A percentile compares a stretch with the other conserved stretches of the same genome.
Conservation (phyloP, 176 grass and related monocot species). For the Raddia distichophylla region DNA sequence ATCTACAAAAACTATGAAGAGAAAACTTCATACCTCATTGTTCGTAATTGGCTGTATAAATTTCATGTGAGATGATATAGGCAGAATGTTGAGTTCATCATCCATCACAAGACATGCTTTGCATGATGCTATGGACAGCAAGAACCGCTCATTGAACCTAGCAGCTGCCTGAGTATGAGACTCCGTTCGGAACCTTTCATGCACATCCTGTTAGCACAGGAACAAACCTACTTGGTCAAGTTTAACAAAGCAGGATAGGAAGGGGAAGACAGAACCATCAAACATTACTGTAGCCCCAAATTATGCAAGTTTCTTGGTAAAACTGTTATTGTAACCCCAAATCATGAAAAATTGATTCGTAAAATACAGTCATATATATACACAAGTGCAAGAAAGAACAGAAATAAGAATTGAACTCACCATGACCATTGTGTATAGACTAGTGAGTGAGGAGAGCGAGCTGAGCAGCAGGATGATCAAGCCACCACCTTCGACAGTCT, state of each 20-base stretch:
- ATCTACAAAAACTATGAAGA: not conserved
- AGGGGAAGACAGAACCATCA: not conserved
- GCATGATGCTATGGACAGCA: slow-evolving; percentile 86
- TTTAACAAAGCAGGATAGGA: not conserved
- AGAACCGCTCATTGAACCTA: slow-evolving; percentile 93
- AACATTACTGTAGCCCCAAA: not conserved
- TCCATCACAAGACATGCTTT: slow-evolving; percentile 97
- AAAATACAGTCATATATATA: not conserved
- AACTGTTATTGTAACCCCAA: not conserved
- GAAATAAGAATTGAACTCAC: slow-evolving; percentile 43
- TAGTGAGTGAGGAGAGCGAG: slow-evolving; percentile 85
- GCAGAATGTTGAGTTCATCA: slow-evolving; percentile 95
- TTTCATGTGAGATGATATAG: slow-evolving; percentile 90
- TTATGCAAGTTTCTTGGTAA: not conserved
- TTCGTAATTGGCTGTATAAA: slow-evolving; percentile 61
- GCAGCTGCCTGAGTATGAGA: slow-evolving; percentile 71
- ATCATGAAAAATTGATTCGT: not conserved
- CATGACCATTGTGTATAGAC: slow-evolving; percentile 96
- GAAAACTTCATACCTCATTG: slow-evolving; percentile 52
- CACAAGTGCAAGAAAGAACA: not conserved
- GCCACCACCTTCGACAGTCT: slow-evolving; percentile 89
- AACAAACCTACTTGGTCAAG: not conserved
- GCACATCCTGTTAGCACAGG: slow-evolving; percentile 74
- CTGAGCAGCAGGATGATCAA: slow-evolving; percentile 82
- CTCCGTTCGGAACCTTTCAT: slow-evolving; percentile 96